Evolutionary conservation across 805 yeast genomes (phyloP), one percentile per base, ranked within the genome.

Genomic region (Wickerhamomyces bisporus): DNA sequence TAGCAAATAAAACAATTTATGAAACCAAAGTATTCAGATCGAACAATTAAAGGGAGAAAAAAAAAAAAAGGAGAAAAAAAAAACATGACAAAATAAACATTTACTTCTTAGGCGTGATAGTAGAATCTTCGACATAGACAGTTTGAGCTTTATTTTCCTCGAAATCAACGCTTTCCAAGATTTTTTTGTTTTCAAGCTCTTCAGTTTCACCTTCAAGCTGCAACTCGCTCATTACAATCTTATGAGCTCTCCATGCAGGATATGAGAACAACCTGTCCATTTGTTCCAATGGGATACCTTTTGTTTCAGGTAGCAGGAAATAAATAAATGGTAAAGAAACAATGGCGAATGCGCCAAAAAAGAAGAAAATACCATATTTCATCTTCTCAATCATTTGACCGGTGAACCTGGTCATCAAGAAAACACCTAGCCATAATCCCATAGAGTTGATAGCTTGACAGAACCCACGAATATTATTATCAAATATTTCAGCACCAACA

Each of bases 351-450:
- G 32, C 43, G 10, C 49, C 50, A 35, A 48, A 48, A 44, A 73
- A 61, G 47, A 70, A 67, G 52, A 66, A 71, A 21, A 68, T 60
- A 17, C 73, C 73, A 45, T 61, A 72, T 6, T 63, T 58, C 58
- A 71, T 69, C 10, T 58, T 52, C 14, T 56, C 53, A 30, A 71
- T 60, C 59, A 72, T 71, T 39, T 70, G 52, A 17, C 68, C 66
- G 6, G 73, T 67, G 43, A 64, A 66, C 42, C 72, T 61, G 6
- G 71, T 71, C 58, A 70, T 62, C 35, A 71, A 60, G 47, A 72
- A 72, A 6, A 70, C 72, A 64, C 74, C 68, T 43, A 70, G 62
- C 77, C 77, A 71, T 35, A 68, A 62, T 23, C 68, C 57, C 30
- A 70, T 61, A 0, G 74, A 68, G 42, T 70, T 71, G 38, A 70